phyloP scores from a whole-genome alignment of 805 yeast species.

The Komagataella pastoris region DNA sequence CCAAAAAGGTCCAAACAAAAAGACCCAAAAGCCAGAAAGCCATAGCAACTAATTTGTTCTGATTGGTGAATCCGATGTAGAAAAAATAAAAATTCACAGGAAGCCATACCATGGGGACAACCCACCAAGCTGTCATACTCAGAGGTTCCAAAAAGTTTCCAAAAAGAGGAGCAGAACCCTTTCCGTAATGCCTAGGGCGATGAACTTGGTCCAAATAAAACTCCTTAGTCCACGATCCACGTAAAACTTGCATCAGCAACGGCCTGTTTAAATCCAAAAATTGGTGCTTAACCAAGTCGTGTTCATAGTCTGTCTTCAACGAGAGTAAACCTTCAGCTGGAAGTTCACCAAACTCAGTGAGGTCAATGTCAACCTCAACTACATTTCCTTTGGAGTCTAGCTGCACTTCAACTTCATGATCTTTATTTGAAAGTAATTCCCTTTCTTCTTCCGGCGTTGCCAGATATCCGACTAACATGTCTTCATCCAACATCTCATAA shows the following conservation, averaged over 20 bases:
- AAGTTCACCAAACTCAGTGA: conserved; percentile 45
- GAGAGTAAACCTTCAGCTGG: conserved; percentile 65
- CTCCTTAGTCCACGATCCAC: conserved; percentile 67
- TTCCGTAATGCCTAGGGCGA: conserved; percentile 95
- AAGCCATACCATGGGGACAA: conserved; percentile 78
- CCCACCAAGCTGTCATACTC: conserved; percentile 89
- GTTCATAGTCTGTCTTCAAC: conserved; percentile 64
- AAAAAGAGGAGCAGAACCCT: conserved; percentile 91
- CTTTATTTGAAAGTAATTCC: conserved; percentile 49
- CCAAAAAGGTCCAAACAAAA: conserved; percentile 86
- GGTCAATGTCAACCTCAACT: conserved; percentile 25
- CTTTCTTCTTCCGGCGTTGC: conserved; percentile 73
- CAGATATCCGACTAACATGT: conserved; percentile 66
- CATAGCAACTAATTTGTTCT: conserved; percentile 31
- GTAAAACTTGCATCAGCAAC: conserved; percentile 65
- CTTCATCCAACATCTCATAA: conserved; percentile 82
- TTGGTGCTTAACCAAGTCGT: conserved; percentile 64
- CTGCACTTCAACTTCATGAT: conserved; percentile 42
- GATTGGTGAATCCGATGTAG: conserved; percentile 39
- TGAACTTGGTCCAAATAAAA: conserved; percentile 94
- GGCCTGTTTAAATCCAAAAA: conserved; percentile 82
- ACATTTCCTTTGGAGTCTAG: conserved; percentile 9
- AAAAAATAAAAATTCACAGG: conserved; percentile 63
- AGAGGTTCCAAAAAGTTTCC: conserved; percentile 92
- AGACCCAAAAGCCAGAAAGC: conserved; percentile 68